Conservation (phyloP, 2,329 filamentous ascomycete genomes). For the Beauveria pseudobassiana region DNA sequence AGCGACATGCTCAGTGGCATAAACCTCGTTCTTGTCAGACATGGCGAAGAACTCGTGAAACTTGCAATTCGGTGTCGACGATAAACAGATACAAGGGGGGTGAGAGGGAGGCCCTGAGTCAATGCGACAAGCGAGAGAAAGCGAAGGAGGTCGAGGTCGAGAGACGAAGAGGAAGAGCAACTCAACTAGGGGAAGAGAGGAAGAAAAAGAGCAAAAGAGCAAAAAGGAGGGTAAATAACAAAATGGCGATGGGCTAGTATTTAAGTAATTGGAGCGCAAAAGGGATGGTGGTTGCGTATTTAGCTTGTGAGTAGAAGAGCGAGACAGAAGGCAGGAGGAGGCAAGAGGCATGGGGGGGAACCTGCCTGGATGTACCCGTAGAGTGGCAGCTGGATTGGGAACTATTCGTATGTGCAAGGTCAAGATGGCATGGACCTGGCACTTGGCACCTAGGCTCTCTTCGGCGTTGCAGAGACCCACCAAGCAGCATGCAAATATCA, state of each 20-base stretch:
- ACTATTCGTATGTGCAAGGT: background rate
- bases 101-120: background rate
- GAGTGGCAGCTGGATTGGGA: background rate
- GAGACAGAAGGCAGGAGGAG: background rate
- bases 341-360: no score
- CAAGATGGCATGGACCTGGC: background rate
- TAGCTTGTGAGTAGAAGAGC: background rate
- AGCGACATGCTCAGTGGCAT: slow-evolving; percentile 27
- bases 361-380: background rate
- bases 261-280: background rate
- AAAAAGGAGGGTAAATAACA: background rate
- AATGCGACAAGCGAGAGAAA: background rate
- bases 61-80: background rate
- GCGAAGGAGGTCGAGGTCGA: background rate
- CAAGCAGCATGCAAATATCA: background rate
- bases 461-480: background rate
- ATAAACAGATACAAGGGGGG: background rate
- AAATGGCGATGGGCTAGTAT: slow-evolving; percentile 9
- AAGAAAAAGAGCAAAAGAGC: background rate
- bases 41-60: slow-evolving; percentile 19
- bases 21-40: slow-evolving; percentile 30
- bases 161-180: background rate
- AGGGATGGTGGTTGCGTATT: background rate
- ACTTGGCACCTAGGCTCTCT: background rate
- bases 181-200: background rate